Conservation (phyloP, 176 grass and related monocot genomes). For the Carex cristatella region DNA sequence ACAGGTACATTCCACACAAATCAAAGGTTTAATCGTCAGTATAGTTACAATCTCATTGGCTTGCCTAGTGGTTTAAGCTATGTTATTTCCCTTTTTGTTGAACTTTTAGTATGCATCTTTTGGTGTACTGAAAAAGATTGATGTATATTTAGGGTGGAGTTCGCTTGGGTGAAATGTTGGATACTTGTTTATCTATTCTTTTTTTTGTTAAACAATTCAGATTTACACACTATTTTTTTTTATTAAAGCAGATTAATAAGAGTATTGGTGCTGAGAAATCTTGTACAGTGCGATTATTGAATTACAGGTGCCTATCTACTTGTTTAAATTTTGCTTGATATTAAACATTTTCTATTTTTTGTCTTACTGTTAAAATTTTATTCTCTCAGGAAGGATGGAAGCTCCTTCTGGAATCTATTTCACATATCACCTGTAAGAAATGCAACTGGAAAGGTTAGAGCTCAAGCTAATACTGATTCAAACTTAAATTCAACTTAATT, state of each 20-base stretch:
- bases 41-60: not conserved
- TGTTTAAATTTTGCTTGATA: not conserved
- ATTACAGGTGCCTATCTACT: slow-evolving; percentile 52
- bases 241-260: slow-evolving; percentile 56
- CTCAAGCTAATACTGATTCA: not conserved
- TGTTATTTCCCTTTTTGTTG: not conserved
- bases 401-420: slow-evolving; percentile 62
- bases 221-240: slow-evolving; percentile 8
- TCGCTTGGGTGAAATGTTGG: not conserved
- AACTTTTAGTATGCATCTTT: not conserved
- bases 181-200: not conserved
- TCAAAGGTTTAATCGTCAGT: not conserved
- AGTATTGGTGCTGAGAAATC: slow-evolving; percentile 56
- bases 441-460: slow-evolving; percentile 76
- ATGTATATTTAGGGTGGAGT: not conserved
- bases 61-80: not conserved
- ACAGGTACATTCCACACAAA: slow-evolving; percentile 36
- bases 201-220: not conserved
- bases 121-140: not conserved
- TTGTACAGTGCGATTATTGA: slow-evolving; percentile 66
- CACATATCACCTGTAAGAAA: slow-evolving; percentile 89
- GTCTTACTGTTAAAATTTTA: not conserved
- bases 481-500: not conserved
- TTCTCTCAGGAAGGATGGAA: slow-evolving; percentile 74
- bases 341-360: slow-evolving; percentile 10